Base-by-base conservation (phyloP, 305 asterid species). In the Fraxinus paxiana region DNA sequence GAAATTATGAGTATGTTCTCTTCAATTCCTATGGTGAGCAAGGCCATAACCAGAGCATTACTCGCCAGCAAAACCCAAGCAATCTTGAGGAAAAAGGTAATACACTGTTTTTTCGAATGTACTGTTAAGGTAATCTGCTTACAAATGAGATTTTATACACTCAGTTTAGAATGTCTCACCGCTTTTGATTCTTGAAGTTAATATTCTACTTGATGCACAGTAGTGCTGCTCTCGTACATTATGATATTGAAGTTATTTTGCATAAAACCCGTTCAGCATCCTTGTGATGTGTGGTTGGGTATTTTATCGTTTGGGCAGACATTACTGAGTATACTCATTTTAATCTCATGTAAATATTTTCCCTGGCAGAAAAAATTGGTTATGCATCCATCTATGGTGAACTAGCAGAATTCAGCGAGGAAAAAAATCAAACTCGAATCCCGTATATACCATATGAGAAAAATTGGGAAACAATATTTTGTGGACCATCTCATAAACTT, bases 401-500 rank as follows among this genome's bases (percentile, higher is more conserved):
- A 82, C 86, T 92, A 69, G 92, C 97, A 1, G 93, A 89, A 82
- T 88, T 89, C 80, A 86, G 85, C 43, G 46, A 88, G 82, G 79
- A 88, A 84, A 83, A 67, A 54, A 87, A 89, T 6, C 77, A 83
- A 63, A 80, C 86, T 3, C 77, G 84, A 26, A 74, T 79, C 75
- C 80, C 85, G 46, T 81, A 88, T 28, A 81, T 84, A 75, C 79
- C 86, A 20, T 82, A 90, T 6, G 97, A 85, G 34, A 88, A 86
- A 75, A 75, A 78, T 26, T 92, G 94, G 97, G 91, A 88, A 83
- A 85, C 87, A 6, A 72, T 93, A 83, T 89, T 91, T 82, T 83
- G 90, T 67, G 98, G 97, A 72, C 94, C 96, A 67, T 92, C 99
- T 78, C 98, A 94, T 83, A 87, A 67, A 22, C 95, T 93, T 80